These are phyloP conservation scores for Suillus ampliporus DNA, from an alignment of 768 basidiomycete genomes.

Conservation along the genomic window DNA sequence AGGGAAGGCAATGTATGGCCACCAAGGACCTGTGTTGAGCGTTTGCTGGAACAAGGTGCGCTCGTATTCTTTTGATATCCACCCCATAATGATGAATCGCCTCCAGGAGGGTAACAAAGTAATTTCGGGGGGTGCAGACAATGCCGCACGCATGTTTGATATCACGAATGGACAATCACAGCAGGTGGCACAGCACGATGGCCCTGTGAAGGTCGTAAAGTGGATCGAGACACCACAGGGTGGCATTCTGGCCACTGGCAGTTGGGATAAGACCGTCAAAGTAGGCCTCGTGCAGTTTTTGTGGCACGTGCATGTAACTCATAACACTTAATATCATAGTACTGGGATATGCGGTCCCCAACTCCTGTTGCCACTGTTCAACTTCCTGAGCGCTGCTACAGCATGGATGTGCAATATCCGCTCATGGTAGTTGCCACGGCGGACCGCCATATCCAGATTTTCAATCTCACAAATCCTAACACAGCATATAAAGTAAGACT, in stretches of 20 bases:
- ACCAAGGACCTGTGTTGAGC: conserved; percentile 88
- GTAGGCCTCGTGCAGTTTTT: conserved; percentile 44
- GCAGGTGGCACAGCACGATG: conserved; percentile 92
- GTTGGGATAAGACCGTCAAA: conserved; percentile 98
- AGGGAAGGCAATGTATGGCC: conserved; percentile 89
- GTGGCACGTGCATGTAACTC: conserved; percentile 1
- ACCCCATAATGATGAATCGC: neutral
- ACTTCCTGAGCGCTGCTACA: conserved; percentile 91
- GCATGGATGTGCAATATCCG: conserved; percentile 80
- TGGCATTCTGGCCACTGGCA: conserved; percentile 87
- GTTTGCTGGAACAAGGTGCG: conserved; percentile 91
- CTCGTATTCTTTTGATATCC: conserved; percentile 5
- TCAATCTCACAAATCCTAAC: conserved; percentile 83
- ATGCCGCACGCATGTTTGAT: conserved; percentile 94
- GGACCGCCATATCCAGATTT: conserved; percentile 89
- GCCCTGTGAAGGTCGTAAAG: conserved; percentile 80
- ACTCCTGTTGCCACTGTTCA: conserved; percentile 77
- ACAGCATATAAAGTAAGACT: conserved; percentile 72
- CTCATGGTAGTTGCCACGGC: conserved; percentile 93
- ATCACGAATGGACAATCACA: conserved; percentile 78
- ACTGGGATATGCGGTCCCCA: conserved; percentile 89
- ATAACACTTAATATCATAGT: conserved; percentile 51
- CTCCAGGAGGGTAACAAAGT: conserved; percentile 86
- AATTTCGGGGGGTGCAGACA: conserved; percentile 93
- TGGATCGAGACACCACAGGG: conserved; percentile 80